A percentile compares a stretch with the other conserved stretches of the same genome.
These are phyloP conservation scores for Ogataea pini DNA, from an alignment of 805 yeast genomes.

Conservation along the genomic window DNA sequence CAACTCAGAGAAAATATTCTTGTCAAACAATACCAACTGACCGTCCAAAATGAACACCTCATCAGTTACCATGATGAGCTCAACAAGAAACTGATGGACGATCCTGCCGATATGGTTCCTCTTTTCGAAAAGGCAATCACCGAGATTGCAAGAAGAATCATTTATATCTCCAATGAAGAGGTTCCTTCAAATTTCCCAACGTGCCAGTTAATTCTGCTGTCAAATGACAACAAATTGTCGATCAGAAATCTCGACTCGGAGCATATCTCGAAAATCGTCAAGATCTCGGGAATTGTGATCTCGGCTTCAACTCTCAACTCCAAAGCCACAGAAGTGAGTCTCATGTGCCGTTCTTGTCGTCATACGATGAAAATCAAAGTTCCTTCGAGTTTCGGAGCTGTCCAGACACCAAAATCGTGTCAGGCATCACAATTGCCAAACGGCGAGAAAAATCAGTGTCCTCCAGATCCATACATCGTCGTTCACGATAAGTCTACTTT, in stretches of 20 bases:
- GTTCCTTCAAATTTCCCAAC: slow-evolving; percentile 62
- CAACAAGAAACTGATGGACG: slow-evolving; percentile 79
- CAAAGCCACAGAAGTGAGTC: slow-evolving; percentile 78
- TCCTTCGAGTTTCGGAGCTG: slow-evolving; percentile 67
- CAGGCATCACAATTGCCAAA: slow-evolving; percentile 53
- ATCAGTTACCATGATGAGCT: slow-evolving; percentile 87
- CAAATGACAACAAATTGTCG: slow-evolving; percentile 69
- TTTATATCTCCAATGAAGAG: slow-evolving; percentile 53
- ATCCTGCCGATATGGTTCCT: slow-evolving; percentile 86
- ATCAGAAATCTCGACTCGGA: slow-evolving; percentile 84
- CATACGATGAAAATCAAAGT: slow-evolving; percentile 69
- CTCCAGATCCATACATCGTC: slow-evolving; percentile 88
- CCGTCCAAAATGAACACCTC: slow-evolving; percentile 80
- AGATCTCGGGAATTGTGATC: slow-evolving; percentile 91
- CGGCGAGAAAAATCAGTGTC: slow-evolving; percentile 64
- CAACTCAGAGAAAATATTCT: slow-evolving; percentile 85
- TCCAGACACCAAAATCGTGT: slow-evolving; percentile 68
- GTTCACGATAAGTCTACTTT: slow-evolving; percentile 93
- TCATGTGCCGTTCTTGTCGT: slow-evolving; percentile 86
- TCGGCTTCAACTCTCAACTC: slow-evolving; percentile 87
- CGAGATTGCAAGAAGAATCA: slow-evolving; percentile 78
- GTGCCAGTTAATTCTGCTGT: slow-evolving; percentile 77
- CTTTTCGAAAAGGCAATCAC: slow-evolving; percentile 80
- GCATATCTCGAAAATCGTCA: slow-evolving; percentile 84
- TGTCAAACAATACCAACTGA: slow-evolving; percentile 68